Evolutionary conservation across 2,329 filamentous ascomycete species (phyloP).

Genomic region (Acephala macrosclerotiorum): DNA sequence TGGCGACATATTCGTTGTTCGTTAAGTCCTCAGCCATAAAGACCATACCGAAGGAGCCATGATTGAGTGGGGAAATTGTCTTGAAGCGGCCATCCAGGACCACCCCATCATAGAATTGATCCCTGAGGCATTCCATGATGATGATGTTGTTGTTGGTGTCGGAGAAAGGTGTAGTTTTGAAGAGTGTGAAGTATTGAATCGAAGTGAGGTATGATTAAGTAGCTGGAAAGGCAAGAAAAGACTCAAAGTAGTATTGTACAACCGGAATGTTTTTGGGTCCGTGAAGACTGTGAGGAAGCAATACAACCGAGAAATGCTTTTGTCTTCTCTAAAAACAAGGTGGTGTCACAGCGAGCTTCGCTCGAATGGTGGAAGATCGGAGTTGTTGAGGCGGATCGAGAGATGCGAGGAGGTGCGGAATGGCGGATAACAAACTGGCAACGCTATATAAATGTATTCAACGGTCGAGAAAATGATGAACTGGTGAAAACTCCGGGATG

Average conservation of each 20-base stretch:
- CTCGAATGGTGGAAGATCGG: slow-evolving; percentile 31
- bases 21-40: slow-evolving; percentile 85
- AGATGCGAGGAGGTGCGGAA: slow-evolving; percentile 32
- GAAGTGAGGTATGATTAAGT: slow-evolving; percentile 34
- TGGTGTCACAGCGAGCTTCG: slow-evolving; percentile 43
- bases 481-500: slow-evolving; percentile 45
- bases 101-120: slow-evolving; percentile 80
- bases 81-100: slow-evolving; percentile 89
- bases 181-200: slow-evolving; percentile 23
- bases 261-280: slow-evolving; percentile 42
- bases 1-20: slow-evolving; percentile 83
- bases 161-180: neutral
- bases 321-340: slow-evolving; percentile 46
- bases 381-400: slow-evolving; percentile 33
- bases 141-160: slow-evolving; percentile 17
- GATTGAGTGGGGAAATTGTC: slow-evolving; percentile 93
- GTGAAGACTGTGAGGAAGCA: slow-evolving; percentile 35
- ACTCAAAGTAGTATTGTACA: slow-evolving; percentile 41
- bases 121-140: slow-evolving; percentile 84
- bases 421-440: slow-evolving; percentile 43
- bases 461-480: slow-evolving; percentile 41
- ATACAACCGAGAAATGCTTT: slow-evolving; percentile 43
- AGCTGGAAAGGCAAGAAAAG: slow-evolving; percentile 28
- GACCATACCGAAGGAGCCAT: slow-evolving; percentile 99
- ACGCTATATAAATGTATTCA: slow-evolving; percentile 47